These are phyloP conservation scores for Golubevia pallescens DNA, from an alignment of 1,284 basidiomycete species.

Conservation along the genomic window DNA sequence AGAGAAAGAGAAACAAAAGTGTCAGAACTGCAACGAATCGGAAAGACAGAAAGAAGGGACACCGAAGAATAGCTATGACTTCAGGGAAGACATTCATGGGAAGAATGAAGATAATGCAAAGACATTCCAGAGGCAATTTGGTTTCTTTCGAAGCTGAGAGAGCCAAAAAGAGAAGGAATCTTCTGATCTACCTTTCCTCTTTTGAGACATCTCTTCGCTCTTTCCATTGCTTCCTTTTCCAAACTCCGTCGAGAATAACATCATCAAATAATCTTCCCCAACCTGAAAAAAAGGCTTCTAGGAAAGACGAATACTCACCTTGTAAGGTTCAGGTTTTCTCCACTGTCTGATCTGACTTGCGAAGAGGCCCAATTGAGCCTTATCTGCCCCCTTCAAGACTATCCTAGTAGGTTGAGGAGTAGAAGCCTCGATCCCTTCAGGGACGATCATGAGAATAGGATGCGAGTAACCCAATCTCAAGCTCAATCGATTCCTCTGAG, in stretches of 20 bases:
- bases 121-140: too few relatives aligned
- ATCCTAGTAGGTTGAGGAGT: constrained; percentile 68
- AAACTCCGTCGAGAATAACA: too few relatives aligned
- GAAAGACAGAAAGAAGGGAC: too few relatives aligned
- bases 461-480: constrained; percentile 81
- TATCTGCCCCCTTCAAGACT: constrained; percentile 68
- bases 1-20: constrained; percentile 4
- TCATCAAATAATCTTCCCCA: constrained; percentile 4
- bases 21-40: background rate
- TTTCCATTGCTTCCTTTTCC: too few relatives aligned
- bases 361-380: constrained; percentile 78
- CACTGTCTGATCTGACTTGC: constrained; percentile 82
- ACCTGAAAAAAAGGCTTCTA: constrained; percentile 9
- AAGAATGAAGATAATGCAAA: too few relatives aligned
- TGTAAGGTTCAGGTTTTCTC: constrained; percentile 94
- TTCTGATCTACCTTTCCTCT: too few relatives aligned
- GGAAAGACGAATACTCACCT: constrained; percentile 81
- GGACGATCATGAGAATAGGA: constrained; percentile 81
- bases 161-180: too few relatives aligned
- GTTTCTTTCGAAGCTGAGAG: too few relatives aligned
- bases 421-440: constrained; percentile 65
- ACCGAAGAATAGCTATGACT: too few relatives aligned
- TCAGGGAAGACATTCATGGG: too few relatives aligned
- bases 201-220: too few relatives aligned
- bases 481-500: constrained; percentile 26